These are phyloP conservation scores for Venturia oleaginea DNA, from an alignment of 2,329 filamentous ascomycete species.

Conservation along the genomic window DNA sequence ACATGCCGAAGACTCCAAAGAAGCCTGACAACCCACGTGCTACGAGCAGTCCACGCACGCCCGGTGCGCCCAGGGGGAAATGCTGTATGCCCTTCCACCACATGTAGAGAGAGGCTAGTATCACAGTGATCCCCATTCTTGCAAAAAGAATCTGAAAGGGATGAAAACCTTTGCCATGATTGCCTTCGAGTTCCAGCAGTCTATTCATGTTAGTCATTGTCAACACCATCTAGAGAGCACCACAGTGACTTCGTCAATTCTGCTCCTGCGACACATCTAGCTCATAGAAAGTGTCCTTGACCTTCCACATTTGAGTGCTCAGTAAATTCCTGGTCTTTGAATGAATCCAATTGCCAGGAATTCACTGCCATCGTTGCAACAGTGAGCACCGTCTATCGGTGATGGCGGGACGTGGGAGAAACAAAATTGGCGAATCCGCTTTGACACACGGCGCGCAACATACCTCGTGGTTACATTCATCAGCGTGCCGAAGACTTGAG, in stretches of 20 bases:
- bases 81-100: constrained; percentile 57
- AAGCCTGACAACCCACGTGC: constrained; percentile 61
- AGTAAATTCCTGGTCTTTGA: not conserved
- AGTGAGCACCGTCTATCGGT: not conserved
- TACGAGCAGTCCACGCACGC: constrained; percentile 59
- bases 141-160: constrained; percentile 75
- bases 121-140: constrained; percentile 64
- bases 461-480: constrained; percentile 75
- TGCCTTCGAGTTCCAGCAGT: constrained; percentile 58
- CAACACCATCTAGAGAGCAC: not conserved
- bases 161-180: constrained; percentile 63
- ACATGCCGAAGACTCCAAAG: constrained; percentile 40
- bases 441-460: not conserved
- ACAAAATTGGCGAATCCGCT: not conserved
- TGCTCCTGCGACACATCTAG: not conserved
- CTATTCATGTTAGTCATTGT: not conserved
- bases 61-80: constrained; percentile 59
- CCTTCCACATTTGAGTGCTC: not conserved
- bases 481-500: constrained; percentile 71
- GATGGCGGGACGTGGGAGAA: not conserved
- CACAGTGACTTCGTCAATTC: not conserved
- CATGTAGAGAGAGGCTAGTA: constrained; percentile 64
- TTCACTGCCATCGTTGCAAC: not conserved
- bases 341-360: not conserved
- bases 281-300: not conserved